These are phyloP conservation scores for Steccherinum ochraceum DNA, from an alignment of 768 basidiomycete genomes.

Conservation along the genomic window DNA sequence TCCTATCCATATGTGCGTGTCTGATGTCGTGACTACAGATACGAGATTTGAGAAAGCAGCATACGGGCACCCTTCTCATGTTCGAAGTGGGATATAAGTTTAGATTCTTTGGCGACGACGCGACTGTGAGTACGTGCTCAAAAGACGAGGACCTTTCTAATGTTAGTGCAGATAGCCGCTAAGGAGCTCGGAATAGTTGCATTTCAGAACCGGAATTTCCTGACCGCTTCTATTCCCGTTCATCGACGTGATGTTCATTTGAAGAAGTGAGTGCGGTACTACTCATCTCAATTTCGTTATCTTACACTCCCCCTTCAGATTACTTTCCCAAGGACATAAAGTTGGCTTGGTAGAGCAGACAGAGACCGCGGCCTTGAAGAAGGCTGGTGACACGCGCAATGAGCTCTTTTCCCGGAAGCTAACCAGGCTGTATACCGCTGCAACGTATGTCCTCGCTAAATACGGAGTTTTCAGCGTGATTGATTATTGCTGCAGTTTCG, in stretches of 20 bases:
- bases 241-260: slow-evolving; percentile 65
- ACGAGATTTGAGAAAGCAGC: slow-evolving; percentile 49
- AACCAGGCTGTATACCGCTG: slow-evolving; percentile 76
- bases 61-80: slow-evolving; percentile 66
- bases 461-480: too few relatives aligned
- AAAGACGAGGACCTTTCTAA: background rate
- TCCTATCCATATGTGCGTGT: background rate
- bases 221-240: slow-evolving; percentile 68
- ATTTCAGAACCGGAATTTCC: slow-evolving; percentile 65
- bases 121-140: slow-evolving; percentile 42
- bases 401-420: slow-evolving; percentile 69
- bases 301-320: slow-evolving; percentile 29
- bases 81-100: slow-evolving; percentile 84
- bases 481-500: too few relatives aligned
- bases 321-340: slow-evolving; percentile 73
- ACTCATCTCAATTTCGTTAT: background rate
- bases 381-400: slow-evolving; percentile 68
- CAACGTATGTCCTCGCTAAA: slow-evolving; percentile 68
- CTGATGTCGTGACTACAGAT: slow-evolving; percentile 8
- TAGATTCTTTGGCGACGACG: slow-evolving; percentile 80
- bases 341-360: slow-evolving; percentile 80
- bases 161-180: slow-evolving; percentile 50
- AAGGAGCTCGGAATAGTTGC: slow-evolving; percentile 76
- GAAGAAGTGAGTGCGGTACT: slow-evolving; percentile 55
- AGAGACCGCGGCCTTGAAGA: slow-evolving; percentile 88